Evolutionary conservation across 495 filamentous ascomycete genomes (phyloP).

Genomic region (Talaromyces ruber): DNA sequence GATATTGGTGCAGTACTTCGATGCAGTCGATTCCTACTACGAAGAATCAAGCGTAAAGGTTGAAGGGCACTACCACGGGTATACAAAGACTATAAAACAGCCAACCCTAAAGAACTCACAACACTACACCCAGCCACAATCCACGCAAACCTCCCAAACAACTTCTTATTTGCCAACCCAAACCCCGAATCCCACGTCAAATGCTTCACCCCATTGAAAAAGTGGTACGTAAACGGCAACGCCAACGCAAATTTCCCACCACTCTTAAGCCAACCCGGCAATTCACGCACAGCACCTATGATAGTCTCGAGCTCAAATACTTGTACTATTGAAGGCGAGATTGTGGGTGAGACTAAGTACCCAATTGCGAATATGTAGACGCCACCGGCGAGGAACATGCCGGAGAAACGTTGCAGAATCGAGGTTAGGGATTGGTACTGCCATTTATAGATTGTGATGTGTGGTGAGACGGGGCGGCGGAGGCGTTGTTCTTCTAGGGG

Average conservation of each 20-base stretch:
- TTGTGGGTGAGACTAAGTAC: conserved; percentile 63
- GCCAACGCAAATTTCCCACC: conserved; percentile 53
- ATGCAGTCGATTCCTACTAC: no score
- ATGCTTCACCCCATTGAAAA: conserved; percentile 65
- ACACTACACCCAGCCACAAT: conserved; percentile 2
- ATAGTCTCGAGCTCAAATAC: conserved; percentile 37
- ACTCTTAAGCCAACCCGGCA: conserved; percentile 51
- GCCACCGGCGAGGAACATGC: conserved; percentile 46
- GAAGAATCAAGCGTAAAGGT: neutral
- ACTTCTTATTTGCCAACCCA: neutral
- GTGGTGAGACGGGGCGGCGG: conserved; percentile 64
- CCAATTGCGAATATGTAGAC: conserved; percentile 60
- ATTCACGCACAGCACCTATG: conserved; percentile 55
- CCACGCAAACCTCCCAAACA: neutral
- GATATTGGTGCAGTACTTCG: no score
- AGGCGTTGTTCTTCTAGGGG: conserved; percentile 68
- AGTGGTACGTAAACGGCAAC: conserved; percentile 70
- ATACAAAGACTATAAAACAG: neutral
- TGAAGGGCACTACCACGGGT: neutral
- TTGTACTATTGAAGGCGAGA: conserved; percentile 63
- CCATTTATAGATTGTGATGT: conserved; percentile 68
- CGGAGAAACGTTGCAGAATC: conserved; percentile 62
- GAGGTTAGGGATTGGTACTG: conserved; percentile 66
- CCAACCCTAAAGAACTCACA: conserved; percentile 1
- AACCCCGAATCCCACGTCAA: conserved; percentile 20